Conservation (phyloP, 495 filamentous ascomycete genomes). For the Tirmania nivea region DNA sequence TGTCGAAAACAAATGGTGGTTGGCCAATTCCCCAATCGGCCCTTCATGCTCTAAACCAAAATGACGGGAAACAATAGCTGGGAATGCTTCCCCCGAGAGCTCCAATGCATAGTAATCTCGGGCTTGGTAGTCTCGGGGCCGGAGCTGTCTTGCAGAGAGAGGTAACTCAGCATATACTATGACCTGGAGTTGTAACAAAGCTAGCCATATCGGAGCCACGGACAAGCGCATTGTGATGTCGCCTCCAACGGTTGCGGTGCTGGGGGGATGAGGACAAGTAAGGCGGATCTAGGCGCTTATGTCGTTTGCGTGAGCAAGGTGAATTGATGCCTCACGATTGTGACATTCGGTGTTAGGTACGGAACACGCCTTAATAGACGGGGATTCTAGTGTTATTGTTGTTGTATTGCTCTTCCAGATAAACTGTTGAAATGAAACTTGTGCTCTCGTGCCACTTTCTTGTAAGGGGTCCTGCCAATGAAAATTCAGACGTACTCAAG, state of each 20-base stretch:
- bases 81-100: slow-evolving; percentile 40
- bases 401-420: too few relatives aligned
- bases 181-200: slow-evolving; percentile 5
- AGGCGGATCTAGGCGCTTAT: too few relatives aligned
- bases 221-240: slow-evolving; percentile 4
- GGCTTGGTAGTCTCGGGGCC: slow-evolving; percentile 25
- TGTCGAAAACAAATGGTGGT: slow-evolving; percentile 70
- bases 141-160: slow-evolving; percentile 9
- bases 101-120: slow-evolving; percentile 79
- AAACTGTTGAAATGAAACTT: too few relatives aligned
- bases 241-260: background rate
- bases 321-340: too few relatives aligned
- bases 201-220: slow-evolving; percentile 6
- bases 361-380: too few relatives aligned
- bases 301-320: too few relatives aligned
- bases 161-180: background rate
- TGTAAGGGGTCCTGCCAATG: too few relatives aligned
- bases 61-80: slow-evolving; percentile 45
- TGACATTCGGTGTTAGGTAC: too few relatives aligned
- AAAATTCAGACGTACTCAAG: too few relatives aligned
- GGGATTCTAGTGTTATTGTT: too few relatives aligned
- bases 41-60: slow-evolving; percentile 71
- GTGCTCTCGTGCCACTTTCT: too few relatives aligned
- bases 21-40: slow-evolving; percentile 50
- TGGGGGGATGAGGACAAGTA: background rate